A percentile compares a stretch with the other conserved stretches of the same genome.
Evolutionary conservation across 441 rosid genomes (phyloP).

Genomic region (Erysimum cheiri): DNA sequence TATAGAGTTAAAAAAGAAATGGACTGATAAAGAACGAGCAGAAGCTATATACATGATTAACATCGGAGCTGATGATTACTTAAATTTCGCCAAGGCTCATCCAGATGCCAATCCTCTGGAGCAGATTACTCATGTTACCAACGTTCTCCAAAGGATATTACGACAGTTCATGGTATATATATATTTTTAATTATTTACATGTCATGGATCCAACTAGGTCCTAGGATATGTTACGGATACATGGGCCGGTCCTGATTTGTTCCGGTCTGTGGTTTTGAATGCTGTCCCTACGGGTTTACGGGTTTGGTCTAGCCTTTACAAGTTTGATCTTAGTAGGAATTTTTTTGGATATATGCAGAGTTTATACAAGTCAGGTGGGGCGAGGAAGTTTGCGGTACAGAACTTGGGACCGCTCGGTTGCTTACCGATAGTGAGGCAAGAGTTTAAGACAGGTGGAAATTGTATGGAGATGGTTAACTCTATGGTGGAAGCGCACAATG

Average conservation of each 20-base stretch:
- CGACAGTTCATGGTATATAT: constrained; percentile 32
- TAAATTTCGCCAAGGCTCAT: constrained; percentile 37
- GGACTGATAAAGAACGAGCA: constrained; percentile 42
- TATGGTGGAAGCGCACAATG: constrained; percentile 45
- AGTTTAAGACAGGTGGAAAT: constrained; percentile 12
- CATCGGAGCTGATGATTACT: constrained; percentile 47
- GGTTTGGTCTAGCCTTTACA: background rate
- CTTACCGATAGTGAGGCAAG: constrained; percentile 43
- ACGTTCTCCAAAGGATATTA: constrained; percentile 24
- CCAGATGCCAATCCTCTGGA: constrained; percentile 34
- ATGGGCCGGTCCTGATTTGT: background rate
- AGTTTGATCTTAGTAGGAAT: background rate
- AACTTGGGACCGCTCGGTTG: constrained; percentile 42
- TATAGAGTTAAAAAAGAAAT: constrained; percentile 26
- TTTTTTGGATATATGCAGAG: constrained; percentile 20
- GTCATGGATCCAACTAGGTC: background rate
- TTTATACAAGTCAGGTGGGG: constrained; percentile 44
- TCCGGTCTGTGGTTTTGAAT: background rate
- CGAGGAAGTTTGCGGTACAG: constrained; percentile 42
- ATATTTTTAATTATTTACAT: background rate
- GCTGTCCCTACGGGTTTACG: background rate
- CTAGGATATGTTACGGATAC: background rate
- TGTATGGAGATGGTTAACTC: constrained; percentile 37
- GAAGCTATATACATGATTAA: constrained; percentile 37
- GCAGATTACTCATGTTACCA: constrained; percentile 20